Evolutionary conservation across 129 eudicot genomes (phyloP), one percentile per base, ranked within the genome.

Genomic region (Centaurea solstitialis): DNA sequence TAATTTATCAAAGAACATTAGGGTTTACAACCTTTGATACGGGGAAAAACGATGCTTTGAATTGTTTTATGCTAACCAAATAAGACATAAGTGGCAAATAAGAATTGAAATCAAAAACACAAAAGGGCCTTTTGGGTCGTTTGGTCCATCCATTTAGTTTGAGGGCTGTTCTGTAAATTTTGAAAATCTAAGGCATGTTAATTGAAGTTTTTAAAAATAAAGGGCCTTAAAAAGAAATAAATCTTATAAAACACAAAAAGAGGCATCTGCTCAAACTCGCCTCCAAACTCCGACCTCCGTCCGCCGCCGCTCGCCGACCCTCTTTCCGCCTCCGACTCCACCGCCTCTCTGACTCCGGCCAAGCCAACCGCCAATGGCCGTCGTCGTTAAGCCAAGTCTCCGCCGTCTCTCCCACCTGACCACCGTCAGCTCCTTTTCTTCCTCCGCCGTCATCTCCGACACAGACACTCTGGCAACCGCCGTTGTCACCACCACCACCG

Each of bases 311-410:
- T 41, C 47, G 12, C 47, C 47, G 17, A 9, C 13, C 50, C 50
- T 41, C 50, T 41, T 1, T 47, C 61, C 61, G 20, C 12, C 18
- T 2, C 61, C 61, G 61, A 7, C 61, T 47, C 57, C 57, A 45
- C 57, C 57, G 57, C 57, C 20, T 50, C 20, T 57, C 18, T 1
- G 8, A 40, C 65, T 39, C 64, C 47, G 35, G 47, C 62, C 62
- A 15, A 75, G 37, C 70, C 87, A 57, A 79, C 87, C 82, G 76
- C 80, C 85, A 86, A 92, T 90, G 94, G 90, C 94, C 76, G 72
- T 85, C 79, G 68, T 74, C 26, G 68, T 74, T 21, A 85, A 81
- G 26, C 72, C 87, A 15, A 83, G 24, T 38, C 39, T 86, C 53
- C 84, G 80, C 33, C 80, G 84, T 73, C 72, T 87, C 47, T 76